Evolutionary conservation across 306 rosid species (phyloP), one percentile per base, ranked within the genome.

Genomic region (Vicia faba): DNA sequence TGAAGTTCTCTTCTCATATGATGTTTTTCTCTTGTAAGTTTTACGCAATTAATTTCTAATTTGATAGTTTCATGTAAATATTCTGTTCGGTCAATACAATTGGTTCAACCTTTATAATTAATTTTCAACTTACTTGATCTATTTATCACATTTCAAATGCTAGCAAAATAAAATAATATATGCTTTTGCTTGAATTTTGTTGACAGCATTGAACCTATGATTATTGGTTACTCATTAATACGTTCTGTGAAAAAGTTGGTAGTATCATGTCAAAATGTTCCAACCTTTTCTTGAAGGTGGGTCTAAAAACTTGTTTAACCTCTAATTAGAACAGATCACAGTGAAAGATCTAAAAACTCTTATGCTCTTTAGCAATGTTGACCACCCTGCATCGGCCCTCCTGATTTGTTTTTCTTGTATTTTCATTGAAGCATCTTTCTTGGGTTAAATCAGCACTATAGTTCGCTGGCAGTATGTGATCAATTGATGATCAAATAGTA

Each of bases 11-110:
- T 23, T 19, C 45, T 10, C 67, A 58, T 54, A 15, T 50, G 61
- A 43, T 67, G 46, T 14, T 11, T 61, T 40, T 66, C 2, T 49
- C 44, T 20, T 39, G 39, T 38, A 56, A 58, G 25, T 56, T 68
- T 20, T 64, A 5, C 26, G 28, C 15, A 55, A 31, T 16, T 54
- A 73, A 14, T 64, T 69, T 75, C 39, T 64, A 11, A 33, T 59
- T 64, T 65, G 68, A 50, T 33, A 39, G 72, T 62, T 45, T 71
- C 36, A 16, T 65, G 40, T 70, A 12, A 25, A 35, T 77, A 33
- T 33, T 76, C 64, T 33, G 45, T 14, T 50, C 41, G 20, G 67
- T 36, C 67, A 78, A 26, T 51, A 46, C 25, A 25, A 14, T 35
- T 56, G 70, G 15, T 77, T 69, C 46, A 41, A 25, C 62, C 16